Conservation (phyloP, 169 alveolate genomes). For the Amoebophrya sp. region DNA sequence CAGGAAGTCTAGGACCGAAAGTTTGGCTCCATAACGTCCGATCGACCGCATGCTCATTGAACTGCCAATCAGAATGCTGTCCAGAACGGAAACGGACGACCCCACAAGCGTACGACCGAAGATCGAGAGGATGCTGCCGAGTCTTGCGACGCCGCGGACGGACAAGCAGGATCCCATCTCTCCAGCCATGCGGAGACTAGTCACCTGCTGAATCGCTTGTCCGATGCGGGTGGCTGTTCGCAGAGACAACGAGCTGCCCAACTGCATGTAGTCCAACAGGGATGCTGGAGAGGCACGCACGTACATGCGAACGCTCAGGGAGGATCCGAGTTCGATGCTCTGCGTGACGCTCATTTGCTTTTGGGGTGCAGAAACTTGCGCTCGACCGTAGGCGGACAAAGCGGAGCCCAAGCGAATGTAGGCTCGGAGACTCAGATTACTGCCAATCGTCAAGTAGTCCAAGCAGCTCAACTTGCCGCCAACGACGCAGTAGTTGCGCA, state of each 20-base stretch:
- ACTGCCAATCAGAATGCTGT: constrained; percentile 1
- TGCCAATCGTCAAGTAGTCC: neutral
- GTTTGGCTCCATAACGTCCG: neutral
- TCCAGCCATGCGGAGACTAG: neutral
- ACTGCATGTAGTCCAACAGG: neutral
- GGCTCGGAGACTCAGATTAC: neutral
- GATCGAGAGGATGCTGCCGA: constrained; percentile 7
- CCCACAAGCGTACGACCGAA: neutral
- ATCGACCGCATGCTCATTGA: neutral
- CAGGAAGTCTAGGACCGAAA: neutral
- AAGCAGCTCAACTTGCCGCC: constrained; percentile 6
- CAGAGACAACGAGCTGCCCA: neutral
- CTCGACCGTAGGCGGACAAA: neutral
- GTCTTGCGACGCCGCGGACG: neutral
- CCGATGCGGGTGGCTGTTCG: neutral
- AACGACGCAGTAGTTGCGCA: neutral
- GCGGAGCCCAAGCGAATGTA: constrained; percentile 22
- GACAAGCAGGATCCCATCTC: neutral
- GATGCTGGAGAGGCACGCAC: neutral
- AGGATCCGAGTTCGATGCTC: neutral
- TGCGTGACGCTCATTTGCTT: neutral
- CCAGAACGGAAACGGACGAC: neutral
- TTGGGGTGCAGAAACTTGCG: neutral
- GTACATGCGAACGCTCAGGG: neutral
- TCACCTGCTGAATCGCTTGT: neutral